Percentiles rank a stretch among this genome's conserved stretches.
These are phyloP conservation scores for Marchantia polymorpha DNA, from an alignment of 225 moss, liverwort and hornwort genomes.

Conservation along the genomic window DNA sequence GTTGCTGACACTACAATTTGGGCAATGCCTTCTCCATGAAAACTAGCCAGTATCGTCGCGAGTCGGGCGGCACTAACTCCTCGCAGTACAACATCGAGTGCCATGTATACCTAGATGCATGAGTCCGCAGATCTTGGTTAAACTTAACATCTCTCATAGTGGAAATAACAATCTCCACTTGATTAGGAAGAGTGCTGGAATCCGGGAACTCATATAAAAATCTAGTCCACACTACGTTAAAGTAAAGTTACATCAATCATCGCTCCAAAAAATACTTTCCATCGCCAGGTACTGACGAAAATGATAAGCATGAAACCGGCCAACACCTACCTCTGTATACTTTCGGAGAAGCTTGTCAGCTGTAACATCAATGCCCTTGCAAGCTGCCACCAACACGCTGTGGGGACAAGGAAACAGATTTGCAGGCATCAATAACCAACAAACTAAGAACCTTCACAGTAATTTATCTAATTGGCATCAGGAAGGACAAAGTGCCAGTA, in stretches of 20 bases:
- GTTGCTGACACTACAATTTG: slow-evolving; percentile 88
- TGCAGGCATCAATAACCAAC: too few relatives aligned
- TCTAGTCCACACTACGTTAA: too few relatives aligned
- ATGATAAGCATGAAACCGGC: background rate
- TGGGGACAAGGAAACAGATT: background rate
- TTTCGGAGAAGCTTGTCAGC: slow-evolving; percentile 90
- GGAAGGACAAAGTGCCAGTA: background rate
- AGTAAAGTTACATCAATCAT: too few relatives aligned
- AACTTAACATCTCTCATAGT: background rate
- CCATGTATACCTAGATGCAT: slow-evolving; percentile 87
- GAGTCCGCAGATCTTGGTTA: background rate
- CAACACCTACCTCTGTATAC: slow-evolving; percentile 82
- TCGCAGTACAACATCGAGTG: slow-evolving; percentile 94
- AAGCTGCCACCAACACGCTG: slow-evolving; percentile 99
- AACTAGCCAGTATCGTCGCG: slow-evolving; percentile 84
- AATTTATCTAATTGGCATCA: too few relatives aligned
- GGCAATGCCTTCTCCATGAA: slow-evolving; percentile 88
- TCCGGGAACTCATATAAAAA: too few relatives aligned
- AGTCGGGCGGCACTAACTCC: slow-evolving; percentile 95
- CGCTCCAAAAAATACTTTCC: background rate
- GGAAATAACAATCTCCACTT: background rate
- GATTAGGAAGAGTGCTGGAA: background rate
- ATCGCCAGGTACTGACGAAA: background rate
- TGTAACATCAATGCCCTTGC: slow-evolving; percentile 99
- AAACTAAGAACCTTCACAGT: too few relatives aligned